Percentiles rank a stretch among this genome's conserved stretches.
Evolutionary conservation across 2,329 filamentous ascomycete species (phyloP).

Genomic region (Didymella sp.): DNA sequence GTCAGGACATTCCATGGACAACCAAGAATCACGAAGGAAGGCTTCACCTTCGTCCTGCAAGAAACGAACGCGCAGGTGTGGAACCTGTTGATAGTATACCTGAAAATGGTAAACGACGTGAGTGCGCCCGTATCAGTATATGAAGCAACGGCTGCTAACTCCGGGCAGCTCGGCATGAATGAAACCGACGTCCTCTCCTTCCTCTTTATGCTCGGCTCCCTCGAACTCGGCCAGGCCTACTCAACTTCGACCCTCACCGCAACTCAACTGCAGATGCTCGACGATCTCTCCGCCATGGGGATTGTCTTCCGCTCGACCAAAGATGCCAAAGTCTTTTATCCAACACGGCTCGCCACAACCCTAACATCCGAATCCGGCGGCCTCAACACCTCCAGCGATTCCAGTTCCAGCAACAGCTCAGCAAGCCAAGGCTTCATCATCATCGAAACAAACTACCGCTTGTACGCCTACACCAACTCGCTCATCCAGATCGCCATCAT

Average conservation of each 20-base stretch:
- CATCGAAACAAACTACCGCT: slow-evolving; percentile 95
- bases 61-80: slow-evolving; percentile 97
- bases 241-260: slow-evolving; percentile 82
- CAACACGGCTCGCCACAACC: slow-evolving; percentile 91
- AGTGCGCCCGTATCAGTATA: slow-evolving; percentile 14
- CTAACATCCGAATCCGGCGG: slow-evolving; percentile 79
- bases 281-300: slow-evolving; percentile 88
- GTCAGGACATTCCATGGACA: slow-evolving; percentile 67
- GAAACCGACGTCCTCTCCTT: slow-evolving; percentile 94
- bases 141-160: slow-evolving; percentile 12
- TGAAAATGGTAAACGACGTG: slow-evolving; percentile 77
- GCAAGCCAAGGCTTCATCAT: slow-evolving; percentile 81
- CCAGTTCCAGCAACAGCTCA: slow-evolving; percentile 56
- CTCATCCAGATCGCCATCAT: slow-evolving; percentile 94
- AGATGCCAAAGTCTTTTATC: slow-evolving; percentile 70
- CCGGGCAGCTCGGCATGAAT: slow-evolving; percentile 72
- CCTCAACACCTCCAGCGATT: slow-evolving; percentile 63
- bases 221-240: slow-evolving; percentile 91
- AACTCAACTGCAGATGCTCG: slow-evolving; percentile 86
- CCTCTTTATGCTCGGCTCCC: slow-evolving; percentile 90
- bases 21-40: slow-evolving; percentile 85
- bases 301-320: slow-evolving; percentile 73
- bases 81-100: slow-evolving; percentile 91
- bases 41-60: slow-evolving; percentile 93
- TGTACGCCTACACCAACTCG: slow-evolving; percentile 96